Base-by-base conservation (phyloP, 2,329 filamentous ascomycete species). In the Myriosclerotinia curreyana region DNA sequence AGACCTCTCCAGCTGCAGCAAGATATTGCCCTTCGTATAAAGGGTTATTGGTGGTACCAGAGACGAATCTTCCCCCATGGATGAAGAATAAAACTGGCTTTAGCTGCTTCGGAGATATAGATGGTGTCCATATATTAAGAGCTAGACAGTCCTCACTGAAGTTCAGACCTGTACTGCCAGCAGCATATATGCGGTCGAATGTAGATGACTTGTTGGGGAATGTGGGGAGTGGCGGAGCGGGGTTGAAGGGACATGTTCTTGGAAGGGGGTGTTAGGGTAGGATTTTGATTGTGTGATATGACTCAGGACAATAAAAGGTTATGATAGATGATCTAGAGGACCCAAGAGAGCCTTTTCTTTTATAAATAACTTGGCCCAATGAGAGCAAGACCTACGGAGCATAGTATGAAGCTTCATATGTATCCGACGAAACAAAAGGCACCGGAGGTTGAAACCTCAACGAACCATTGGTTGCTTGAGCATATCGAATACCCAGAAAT, bases 1-100 rank as follows among this genome's bases (percentile, higher is more conserved):
- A 44, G 17, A 50, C 40, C 22, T 62, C 50, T 1, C 52, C 50
- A 38, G 40, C 48, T 17, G 40, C 50, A 34, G 42, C 60, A 44
- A 62, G 31, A 28, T 56, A 62, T 20, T 62, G 42, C 15, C 51
- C 60, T 25, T 62, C 22, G 17, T 62, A 62, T 1, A 56, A 25
- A 1, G 50, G 74, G 25, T 73, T 75, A 56, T 76, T 71, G 0
- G 78, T 74, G 65, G 73, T 76, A 60, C 79, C 79, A 53, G 71
- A 72, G 2, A 67, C 71, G 60, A 79, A 80, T 0, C 73, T 77
- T 9, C 79, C 79, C 2, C 79, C 79, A 55, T 77, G 75, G 9
- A 81, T 75, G 76, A 77, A 81, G 12, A 81, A 73, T 36, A 80
- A 66, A 28, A 81, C 79, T 5, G 79, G 72, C 49, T 77, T 80